Evolutionary conservation across 352 stramenopile species (phyloP).

Genomic region (Globisporangium barbulae): DNA sequence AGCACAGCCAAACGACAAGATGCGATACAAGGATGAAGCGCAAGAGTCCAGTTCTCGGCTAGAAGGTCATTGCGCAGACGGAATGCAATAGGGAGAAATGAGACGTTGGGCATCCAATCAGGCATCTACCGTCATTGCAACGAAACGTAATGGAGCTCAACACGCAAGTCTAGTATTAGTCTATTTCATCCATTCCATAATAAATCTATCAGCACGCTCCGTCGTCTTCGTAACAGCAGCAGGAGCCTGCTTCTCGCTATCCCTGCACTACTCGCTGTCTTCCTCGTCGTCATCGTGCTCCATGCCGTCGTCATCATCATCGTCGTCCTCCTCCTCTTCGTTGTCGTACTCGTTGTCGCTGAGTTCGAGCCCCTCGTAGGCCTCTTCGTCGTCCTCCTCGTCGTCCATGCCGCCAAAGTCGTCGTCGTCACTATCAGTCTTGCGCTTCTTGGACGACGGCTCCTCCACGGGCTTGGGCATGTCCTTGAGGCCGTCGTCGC

Average conservation of each 20-base stretch:
- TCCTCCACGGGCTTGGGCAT: slow-evolving; percentile 29
- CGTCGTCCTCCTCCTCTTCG: slow-evolving; percentile 48
- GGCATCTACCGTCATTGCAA: too few species aligned
- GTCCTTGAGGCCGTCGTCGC: slow-evolving; percentile 71
- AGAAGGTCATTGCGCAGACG: too few species aligned
- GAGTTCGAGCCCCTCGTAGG: slow-evolving; percentile 83
- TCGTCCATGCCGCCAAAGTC: slow-evolving; percentile 36
- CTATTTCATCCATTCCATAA: slow-evolving; percentile 17
- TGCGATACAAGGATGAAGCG: background rate
- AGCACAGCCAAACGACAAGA: background rate
- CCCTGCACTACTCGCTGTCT: slow-evolving; percentile 28
- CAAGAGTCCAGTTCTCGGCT: background rate
- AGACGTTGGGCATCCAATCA: too few species aligned
- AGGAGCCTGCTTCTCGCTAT: background rate
- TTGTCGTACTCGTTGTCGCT: slow-evolving; percentile 55
- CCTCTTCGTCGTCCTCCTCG: slow-evolving; percentile 65
- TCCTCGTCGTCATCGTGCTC: slow-evolving; percentile 18
- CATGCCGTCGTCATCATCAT: slow-evolving; percentile 30
- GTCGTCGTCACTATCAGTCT: slow-evolving; percentile 35
- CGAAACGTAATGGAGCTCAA: background rate
- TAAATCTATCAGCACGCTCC: slow-evolving; percentile 15
- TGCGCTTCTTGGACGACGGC: slow-evolving; percentile 50
- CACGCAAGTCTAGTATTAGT: slow-evolving; percentile 8
- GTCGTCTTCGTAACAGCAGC: background rate
- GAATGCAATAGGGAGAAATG: too few species aligned